Evolutionary conservation across 805 yeast genomes (phyloP).

Genomic region (Cyberlindnera suaveolens): DNA sequence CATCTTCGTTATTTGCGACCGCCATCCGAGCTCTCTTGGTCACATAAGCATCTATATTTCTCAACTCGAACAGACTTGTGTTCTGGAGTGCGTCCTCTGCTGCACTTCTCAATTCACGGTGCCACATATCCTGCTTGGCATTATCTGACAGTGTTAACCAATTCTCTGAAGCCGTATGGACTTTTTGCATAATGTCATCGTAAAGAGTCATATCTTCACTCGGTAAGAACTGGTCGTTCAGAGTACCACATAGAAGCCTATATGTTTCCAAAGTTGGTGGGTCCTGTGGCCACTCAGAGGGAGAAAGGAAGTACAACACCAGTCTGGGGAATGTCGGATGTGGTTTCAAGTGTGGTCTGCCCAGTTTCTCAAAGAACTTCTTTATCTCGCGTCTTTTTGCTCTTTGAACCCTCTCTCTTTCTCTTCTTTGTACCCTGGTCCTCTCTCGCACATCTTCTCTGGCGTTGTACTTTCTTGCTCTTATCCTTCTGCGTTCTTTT

Average conservation of each 20-base stretch:
- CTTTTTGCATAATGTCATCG: slow-evolving; percentile 30
- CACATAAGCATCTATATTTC: slow-evolving; percentile 36
- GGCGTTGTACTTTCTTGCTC: slow-evolving; percentile 40
- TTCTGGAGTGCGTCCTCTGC: slow-evolving; percentile 38
- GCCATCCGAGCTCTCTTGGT: slow-evolving; percentile 21
- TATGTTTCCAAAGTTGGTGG: slow-evolving; percentile 44
- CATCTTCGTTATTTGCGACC: slow-evolving; percentile 1
- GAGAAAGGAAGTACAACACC: slow-evolving; percentile 40
- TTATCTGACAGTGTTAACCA: slow-evolving; percentile 34
- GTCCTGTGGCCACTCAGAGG: slow-evolving; percentile 45
- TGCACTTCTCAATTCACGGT: slow-evolving; percentile 35
- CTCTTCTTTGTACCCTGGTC: slow-evolving; percentile 37
- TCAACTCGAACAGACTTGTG: slow-evolving; percentile 37
- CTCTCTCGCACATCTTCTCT: slow-evolving; percentile 42
- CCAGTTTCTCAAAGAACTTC: slow-evolving; percentile 31
- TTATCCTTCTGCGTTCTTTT: slow-evolving; percentile 31
- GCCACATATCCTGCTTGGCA: slow-evolving; percentile 37
- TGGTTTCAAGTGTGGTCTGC: slow-evolving; percentile 33
- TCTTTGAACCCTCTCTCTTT: slow-evolving; percentile 35
- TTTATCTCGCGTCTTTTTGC: slow-evolving; percentile 31
- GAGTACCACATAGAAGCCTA: slow-evolving; percentile 26
- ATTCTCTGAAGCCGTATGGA: slow-evolving; percentile 39
- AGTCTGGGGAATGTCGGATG: slow-evolving; percentile 45
- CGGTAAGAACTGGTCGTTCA: slow-evolving; percentile 19
- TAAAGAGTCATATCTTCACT: slow-evolving; percentile 9